A percentile compares a stretch with the other conserved stretches of the same genome.
Conservation (phyloP, 768 basidiomycete genomes). For the Strobilomyces confusus region DNA sequence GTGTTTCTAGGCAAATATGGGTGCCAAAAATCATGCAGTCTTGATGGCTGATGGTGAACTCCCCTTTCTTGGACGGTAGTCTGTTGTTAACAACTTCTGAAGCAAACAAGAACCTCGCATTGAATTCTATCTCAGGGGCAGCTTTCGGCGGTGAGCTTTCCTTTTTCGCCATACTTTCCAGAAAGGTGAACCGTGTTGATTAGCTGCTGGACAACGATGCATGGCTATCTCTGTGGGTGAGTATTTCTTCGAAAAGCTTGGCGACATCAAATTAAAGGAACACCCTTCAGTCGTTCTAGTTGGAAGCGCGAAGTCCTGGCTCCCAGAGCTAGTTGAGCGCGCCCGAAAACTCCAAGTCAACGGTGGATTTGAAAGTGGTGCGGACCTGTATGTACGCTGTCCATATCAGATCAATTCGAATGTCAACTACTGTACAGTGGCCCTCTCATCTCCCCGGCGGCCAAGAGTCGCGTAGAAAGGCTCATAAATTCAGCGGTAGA, state of each 20-base stretch:
- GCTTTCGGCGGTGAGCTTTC: conserved; percentile 74
- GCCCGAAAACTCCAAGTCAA: conserved; percentile 76
- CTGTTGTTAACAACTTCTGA: not conserved
- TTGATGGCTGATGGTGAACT: conserved; percentile 89
- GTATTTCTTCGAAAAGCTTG: conserved; percentile 16
- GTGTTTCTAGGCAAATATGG: conserved; percentile 60
- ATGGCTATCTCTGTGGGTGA: conserved; percentile 93
- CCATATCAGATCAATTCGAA: not conserved
- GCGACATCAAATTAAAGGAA: not conserved
- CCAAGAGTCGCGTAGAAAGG: conserved; percentile 71
- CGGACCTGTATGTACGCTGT: conserved; percentile 61
- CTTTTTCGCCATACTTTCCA: conserved; percentile 17
- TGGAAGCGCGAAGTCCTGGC: conserved; percentile 74
- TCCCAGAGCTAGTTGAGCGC: conserved; percentile 81
- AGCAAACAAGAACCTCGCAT: conserved; percentile 89
- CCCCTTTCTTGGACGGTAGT: not conserved
- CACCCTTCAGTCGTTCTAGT: conserved; percentile 63
- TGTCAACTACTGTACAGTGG: conserved; percentile 41
- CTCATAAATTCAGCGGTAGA: conserved; percentile 70
- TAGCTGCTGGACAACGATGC: conserved; percentile 94
- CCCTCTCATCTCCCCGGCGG: conserved; percentile 76
- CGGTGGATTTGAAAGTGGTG: conserved; percentile 84
- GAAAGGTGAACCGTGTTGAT: conserved; percentile 19
- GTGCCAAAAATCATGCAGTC: conserved; percentile 96
- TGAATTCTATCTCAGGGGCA: conserved; percentile 91